These are phyloP conservation scores for Coffea canephora DNA, from an alignment of 257 asterid genomes.

Conservation along the genomic window DNA sequence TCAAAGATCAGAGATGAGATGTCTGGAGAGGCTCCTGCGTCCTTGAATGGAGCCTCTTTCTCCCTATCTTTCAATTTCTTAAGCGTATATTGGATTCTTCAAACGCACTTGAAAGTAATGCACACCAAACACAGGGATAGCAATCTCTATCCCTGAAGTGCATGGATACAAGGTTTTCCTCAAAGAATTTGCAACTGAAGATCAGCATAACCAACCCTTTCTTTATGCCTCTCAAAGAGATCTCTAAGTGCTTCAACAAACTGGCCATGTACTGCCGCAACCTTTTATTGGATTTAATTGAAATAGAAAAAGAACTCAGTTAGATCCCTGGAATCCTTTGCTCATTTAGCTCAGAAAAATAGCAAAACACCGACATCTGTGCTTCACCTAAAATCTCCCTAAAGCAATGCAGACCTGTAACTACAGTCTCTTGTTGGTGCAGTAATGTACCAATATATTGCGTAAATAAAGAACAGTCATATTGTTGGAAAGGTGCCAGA, in stretches of 20 bases:
- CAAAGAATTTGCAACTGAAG: conserved; percentile 43
- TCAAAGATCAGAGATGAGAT: neutral
- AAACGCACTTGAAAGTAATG: neutral
- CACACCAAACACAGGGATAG: neutral
- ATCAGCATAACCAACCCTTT: conserved; percentile 48
- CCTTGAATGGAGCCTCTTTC: neutral
- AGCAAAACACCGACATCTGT: neutral
- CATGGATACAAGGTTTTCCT: neutral
- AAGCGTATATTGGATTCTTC: neutral
- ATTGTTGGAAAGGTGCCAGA: neutral
- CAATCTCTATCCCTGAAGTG: neutral
- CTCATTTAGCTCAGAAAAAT: neutral
- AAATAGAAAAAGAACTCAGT: neutral
- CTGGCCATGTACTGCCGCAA: conserved; percentile 60
- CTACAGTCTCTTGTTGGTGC: neutral
- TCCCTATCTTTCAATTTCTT: neutral
- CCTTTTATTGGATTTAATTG: conserved; percentile 29
- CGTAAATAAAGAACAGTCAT: neutral
- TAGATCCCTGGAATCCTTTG: neutral
- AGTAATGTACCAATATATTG: neutral
- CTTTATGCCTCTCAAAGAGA: conserved; percentile 70
- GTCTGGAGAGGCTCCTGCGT: neutral
- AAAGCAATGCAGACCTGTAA: neutral
- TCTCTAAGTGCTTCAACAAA: conserved; percentile 59
- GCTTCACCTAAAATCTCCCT: neutral